Conservation (phyloP, 2,329 filamentous ascomycete genomes). For the Fusarium zealandicum region DNA sequence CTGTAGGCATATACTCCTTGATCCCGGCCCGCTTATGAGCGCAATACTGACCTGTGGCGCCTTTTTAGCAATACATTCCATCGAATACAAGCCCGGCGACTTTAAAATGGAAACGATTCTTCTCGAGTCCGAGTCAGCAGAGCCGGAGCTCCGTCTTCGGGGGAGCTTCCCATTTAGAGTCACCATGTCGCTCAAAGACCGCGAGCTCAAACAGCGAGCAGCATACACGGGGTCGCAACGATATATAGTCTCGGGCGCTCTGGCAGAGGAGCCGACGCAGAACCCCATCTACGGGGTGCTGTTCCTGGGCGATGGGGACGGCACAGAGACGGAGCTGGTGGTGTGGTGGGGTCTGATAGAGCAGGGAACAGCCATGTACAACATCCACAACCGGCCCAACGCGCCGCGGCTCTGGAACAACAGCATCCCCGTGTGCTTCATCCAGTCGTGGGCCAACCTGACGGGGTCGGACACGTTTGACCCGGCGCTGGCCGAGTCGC, state of each 20-base stretch:
- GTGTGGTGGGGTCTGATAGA: slow-evolving; percentile 42
- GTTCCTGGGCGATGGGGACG: slow-evolving; percentile 34
- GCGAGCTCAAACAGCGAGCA: slow-evolving; percentile 35
- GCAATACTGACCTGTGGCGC: slow-evolving; percentile 9
- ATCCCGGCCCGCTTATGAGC: neutral
- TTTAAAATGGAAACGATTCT: slow-evolving; percentile 39
- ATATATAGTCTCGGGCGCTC: slow-evolving; percentile 36
- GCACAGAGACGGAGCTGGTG: slow-evolving; percentile 36
- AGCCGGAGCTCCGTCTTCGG: slow-evolving; percentile 30
- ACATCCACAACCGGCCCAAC: slow-evolving; percentile 34
- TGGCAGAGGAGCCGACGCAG: slow-evolving; percentile 34
- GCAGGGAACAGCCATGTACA: slow-evolving; percentile 39
- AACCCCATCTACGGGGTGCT: slow-evolving; percentile 40
- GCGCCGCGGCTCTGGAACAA: slow-evolving; percentile 39
- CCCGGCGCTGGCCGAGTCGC: slow-evolving; percentile 30
- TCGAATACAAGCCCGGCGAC: slow-evolving; percentile 38
- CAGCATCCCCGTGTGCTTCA: slow-evolving; percentile 39
- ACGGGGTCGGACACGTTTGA: slow-evolving; percentile 33
- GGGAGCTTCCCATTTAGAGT: slow-evolving; percentile 41
- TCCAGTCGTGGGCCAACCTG: slow-evolving; percentile 39
- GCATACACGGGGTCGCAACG: slow-evolving; percentile 39
- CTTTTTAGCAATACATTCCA: slow-evolving; percentile 33
- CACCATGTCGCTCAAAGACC: slow-evolving; percentile 32
- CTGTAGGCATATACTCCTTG: slow-evolving; percentile 11
- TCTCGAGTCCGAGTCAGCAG: slow-evolving; percentile 35